Base-by-base conservation (phyloP, 495 filamentous ascomycete species). In the Bathelium albidoporum region DNA sequence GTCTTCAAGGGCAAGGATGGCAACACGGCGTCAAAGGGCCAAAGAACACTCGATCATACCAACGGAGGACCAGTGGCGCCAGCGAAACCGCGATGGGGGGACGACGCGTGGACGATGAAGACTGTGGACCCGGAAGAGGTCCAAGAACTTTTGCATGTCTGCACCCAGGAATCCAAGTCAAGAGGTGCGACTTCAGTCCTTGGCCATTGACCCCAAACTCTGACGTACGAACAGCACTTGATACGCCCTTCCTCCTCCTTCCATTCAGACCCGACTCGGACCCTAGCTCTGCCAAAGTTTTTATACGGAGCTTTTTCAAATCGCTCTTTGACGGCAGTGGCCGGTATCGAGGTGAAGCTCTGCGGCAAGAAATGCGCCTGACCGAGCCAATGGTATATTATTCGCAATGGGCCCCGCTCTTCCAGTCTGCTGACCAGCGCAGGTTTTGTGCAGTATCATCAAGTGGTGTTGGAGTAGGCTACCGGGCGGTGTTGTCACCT, bases 391-490 rank as follows among this genome's bases (percentile, higher is more conserved):
- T 96, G 87, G 93, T 96, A 59, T 11, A 60, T 20, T n/a, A 55
- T 29, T 29, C 20, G 26, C 49, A 11, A 29, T 2, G 9, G 16
- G 22, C 26, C 29, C 5, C 7, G 11, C 22, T 29, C 20, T 11
- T 3, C 12, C 5, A 10, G 5, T 20, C n/a, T 59, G 69, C 68
- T 73, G 60, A 62, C 61, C 9, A 41, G 32, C 58, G 39, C 69
- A 96, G 91, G 92, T 96, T 61, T 80, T 98, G 53, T 91, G 89
- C 67, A 92, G 91, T 70, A 90, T 97, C 32, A 77, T 97, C 67
- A 98, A 97, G 80, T 98, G 94, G 94, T 97, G 94, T 74, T 98
- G 94, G 94, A 91, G 90, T 74, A 83, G 94, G 80, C 78, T 98
- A 41, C 84, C 87, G 41, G 91, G 93, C 59, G 94, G 94, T 69